A percentile compares a stretch with the other conserved stretches of the same genome.
Conservation (phyloP, 768 basidiomycete genomes). For the Termitomyces titanicus region DNA sequence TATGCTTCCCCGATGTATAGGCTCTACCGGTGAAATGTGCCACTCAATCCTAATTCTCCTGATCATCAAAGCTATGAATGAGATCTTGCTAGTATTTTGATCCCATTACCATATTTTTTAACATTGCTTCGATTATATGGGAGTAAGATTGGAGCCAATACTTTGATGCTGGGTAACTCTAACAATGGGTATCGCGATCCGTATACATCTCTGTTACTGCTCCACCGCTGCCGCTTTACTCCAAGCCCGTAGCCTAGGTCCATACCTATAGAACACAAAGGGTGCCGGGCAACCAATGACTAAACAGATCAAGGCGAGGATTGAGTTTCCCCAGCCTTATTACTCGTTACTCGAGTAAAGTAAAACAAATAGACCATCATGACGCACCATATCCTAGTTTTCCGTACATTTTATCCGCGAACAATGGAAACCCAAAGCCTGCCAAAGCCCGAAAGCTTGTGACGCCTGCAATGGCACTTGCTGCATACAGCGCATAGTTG, state of each 20-base stretch:
- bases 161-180: background rate
- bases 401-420: conserved; percentile 54
- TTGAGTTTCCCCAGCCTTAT: conserved; percentile 51
- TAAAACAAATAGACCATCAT: background rate
- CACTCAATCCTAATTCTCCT: background rate
- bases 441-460: conserved; percentile 52
- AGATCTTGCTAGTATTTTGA: background rate
- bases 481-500: conserved; percentile 75
- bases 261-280: conserved; percentile 38
- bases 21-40: background rate
- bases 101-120: background rate
- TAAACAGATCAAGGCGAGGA: conserved; percentile 50
- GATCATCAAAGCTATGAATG: background rate
- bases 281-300: conserved; percentile 50
- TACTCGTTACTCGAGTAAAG: background rate
- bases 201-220: conserved; percentile 11
- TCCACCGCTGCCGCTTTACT: conserved; percentile 34
- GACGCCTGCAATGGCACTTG: conserved; percentile 55
- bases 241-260: conserved; percentile 31
- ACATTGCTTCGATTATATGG: too few species aligned
- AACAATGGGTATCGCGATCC: background rate
- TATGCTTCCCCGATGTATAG: background rate
- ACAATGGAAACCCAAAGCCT: conserved; percentile 64
- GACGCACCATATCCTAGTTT: conserved; percentile 40
- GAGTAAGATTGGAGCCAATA: background rate